Evolutionary conservation across 75 land plant genomes (phyloP).

Genomic region (Adiantum capillusveneris): DNA sequence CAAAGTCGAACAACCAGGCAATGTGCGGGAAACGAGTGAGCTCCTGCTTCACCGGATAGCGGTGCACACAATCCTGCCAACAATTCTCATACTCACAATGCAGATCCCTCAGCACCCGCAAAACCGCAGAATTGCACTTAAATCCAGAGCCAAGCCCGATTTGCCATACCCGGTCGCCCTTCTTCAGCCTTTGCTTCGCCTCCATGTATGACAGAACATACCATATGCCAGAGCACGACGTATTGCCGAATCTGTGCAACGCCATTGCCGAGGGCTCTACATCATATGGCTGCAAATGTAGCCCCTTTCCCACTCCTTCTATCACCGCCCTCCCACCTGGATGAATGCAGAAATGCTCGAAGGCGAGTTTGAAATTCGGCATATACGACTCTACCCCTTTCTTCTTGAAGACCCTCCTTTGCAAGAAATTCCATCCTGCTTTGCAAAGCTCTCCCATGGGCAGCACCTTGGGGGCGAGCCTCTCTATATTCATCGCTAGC

Average conservation of each 20-base stretch:
- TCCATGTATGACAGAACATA: conserved; percentile 25
- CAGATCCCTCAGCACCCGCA: no score
- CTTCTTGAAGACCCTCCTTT: conserved; percentile 4
- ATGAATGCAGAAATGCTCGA: conserved; percentile 19
- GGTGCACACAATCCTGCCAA: no score
- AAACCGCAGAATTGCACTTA: conserved; percentile 18
- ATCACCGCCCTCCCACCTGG: conserved; percentile 22
- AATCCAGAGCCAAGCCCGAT: conserved; percentile 32
- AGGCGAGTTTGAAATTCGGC: conserved; percentile 23
- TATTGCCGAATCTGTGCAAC: conserved; percentile 27
- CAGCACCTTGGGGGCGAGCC: conserved; percentile 34
- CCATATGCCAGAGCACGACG: conserved; percentile 26
- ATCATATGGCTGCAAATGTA: conserved; percentile 12
- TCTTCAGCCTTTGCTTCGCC: conserved; percentile 19
- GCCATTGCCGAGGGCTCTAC: conserved; percentile 28
- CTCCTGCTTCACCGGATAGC: no score
- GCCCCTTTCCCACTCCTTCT: conserved; percentile 18
- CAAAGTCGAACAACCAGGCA: no score
- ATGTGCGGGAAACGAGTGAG: no score
- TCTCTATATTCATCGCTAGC: conserved; percentile 30
- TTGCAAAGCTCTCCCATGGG: conserved; percentile 30
- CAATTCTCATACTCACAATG: no score
- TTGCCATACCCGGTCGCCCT: conserved; percentile 24
- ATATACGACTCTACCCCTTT: conserved; percentile 13
- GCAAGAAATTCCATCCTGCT: conserved; percentile 10